phyloP scores from a whole-genome alignment of 2,329 filamentous ascomycete species.

The Fusarium devonianum region DNA sequence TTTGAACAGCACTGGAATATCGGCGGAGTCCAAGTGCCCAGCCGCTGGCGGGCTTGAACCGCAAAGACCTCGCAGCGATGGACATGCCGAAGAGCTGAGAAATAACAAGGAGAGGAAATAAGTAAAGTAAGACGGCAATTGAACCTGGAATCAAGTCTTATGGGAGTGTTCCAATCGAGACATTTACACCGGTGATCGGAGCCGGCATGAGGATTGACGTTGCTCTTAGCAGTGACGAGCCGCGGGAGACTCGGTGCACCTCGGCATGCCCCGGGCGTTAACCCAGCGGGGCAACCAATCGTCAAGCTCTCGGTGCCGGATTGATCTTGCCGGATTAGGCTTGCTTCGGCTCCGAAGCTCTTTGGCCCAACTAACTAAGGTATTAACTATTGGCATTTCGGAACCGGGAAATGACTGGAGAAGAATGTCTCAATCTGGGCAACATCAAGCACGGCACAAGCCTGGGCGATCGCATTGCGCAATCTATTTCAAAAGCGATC shows the following conservation, averaged over 20 bases:
- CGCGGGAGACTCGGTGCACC: slow-evolving; percentile 17
- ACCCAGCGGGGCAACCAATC: slow-evolving; percentile 11
- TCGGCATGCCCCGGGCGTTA: slow-evolving; percentile 18
- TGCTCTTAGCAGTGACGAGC: slow-evolving; percentile 13
- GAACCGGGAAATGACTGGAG: neutral
- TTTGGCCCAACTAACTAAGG: too few relatives aligned
- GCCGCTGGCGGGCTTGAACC: slow-evolving; percentile 27
- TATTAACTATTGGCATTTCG: neutral
- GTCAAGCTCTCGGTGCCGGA: slow-evolving; percentile 28
- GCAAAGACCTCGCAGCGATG: slow-evolving; percentile 27
- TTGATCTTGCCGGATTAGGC: slow-evolving; percentile 15
- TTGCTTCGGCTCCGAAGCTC: slow-evolving; percentile 23
- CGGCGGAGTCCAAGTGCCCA: slow-evolving; percentile 36
- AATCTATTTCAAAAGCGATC: too few relatives aligned
- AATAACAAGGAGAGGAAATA: neutral
- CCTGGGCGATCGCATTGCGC: slow-evolving; percentile 19
- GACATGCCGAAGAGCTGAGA: slow-evolving; percentile 16
- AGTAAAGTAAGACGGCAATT: neutral
- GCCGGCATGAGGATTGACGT: slow-evolving; percentile 11
- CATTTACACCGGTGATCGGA: slow-evolving; percentile 24
- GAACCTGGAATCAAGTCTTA: slow-evolving; percentile 1
- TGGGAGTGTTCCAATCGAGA: neutral
- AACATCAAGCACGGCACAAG: too few relatives aligned
- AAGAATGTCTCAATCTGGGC: too few relatives aligned
- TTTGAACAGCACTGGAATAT: slow-evolving; percentile 42